Evolutionary conservation across 306 rosid species (phyloP), one percentile per base, ranked within the genome.

Genomic region (Gillenia trifoliata): DNA sequence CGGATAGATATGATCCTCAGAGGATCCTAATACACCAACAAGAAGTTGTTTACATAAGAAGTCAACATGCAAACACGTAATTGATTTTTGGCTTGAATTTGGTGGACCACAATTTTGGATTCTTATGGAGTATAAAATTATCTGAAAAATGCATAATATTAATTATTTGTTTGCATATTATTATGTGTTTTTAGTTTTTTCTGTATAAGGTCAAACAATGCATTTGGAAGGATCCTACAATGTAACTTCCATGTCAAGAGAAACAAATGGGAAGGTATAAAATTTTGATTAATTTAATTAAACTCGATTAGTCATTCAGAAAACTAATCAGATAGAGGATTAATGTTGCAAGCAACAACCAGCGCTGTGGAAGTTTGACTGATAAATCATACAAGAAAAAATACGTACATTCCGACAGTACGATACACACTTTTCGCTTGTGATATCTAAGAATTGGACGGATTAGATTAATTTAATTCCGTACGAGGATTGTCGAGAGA

Each of bases 81-180:
- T 71, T 33, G 38, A 72, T 56, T 68, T 72, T 79, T 66, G 77
- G 85, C 74, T 63, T 47, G 28, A 57, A 68, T 65, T 50, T 66
- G 68, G 79, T 75, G 64, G 77, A 79, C 68, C 77, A 41, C 75
- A 60, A 34, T 49, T 49, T 77, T 77, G 65, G 80, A 74, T 77
- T 77, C 5, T 60, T 69, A 19, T 15, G 63, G 59, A 61, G 20
- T 75, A 54, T 49, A 47, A 61, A 68, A 25, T 45, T 40, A 56
- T 38, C 29, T 43, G 11, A n/a, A 36, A 67, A 36, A 67, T 6
- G 33, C 52, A 76, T 25, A 73, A 70, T 50, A 69, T 19, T 56
- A 34, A 40, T n/a, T 56, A 40, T 75, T 36, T 40, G 28, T 30
- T 69, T 29, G 26, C 56, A 69, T 50, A 38, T 52, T 49, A 45